Evolutionary conservation across 768 basidiomycete genomes (phyloP).

Genomic region (Leccinum truebloodii): DNA sequence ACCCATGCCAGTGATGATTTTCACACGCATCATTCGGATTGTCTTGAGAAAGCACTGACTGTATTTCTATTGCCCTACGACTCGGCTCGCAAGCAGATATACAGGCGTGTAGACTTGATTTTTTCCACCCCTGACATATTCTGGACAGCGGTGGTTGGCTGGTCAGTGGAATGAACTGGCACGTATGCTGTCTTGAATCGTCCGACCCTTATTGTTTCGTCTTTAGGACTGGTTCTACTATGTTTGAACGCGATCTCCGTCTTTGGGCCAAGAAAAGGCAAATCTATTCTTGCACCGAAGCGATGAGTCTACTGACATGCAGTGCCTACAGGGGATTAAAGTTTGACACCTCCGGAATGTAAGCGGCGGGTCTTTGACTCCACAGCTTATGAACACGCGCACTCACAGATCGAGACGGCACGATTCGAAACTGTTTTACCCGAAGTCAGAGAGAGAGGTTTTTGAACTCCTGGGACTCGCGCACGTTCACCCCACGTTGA

Average conservation of each 20-base stretch:
- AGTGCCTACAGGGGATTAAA: slow-evolving; percentile 59
- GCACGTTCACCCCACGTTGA: slow-evolving; percentile 68
- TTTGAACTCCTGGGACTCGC: slow-evolving; percentile 70
- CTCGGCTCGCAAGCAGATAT: slow-evolving; percentile 37
- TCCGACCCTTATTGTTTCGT: not conserved
- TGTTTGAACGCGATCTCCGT: slow-evolving; percentile 87
- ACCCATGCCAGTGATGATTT: slow-evolving; percentile 52
- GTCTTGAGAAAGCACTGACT: slow-evolving; percentile 82
- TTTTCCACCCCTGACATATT: slow-evolving; percentile 76
- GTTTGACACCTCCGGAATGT: slow-evolving; percentile 85
- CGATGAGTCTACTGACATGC: not conserved
- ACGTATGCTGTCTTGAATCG: not conserved
- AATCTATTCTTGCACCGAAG: slow-evolving; percentile 7
- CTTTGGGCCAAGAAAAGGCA: slow-evolving; percentile 69
- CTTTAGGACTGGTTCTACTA: slow-evolving; percentile 79
- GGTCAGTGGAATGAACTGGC: slow-evolving; percentile 45
- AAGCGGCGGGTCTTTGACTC: slow-evolving; percentile 25
- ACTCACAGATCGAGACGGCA: slow-evolving; percentile 48
- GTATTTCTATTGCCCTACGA: slow-evolving; percentile 66
- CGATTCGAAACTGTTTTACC: slow-evolving; percentile 60
- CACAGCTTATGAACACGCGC: not conserved
- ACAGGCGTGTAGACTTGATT: slow-evolving; percentile 83
- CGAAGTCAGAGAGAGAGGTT: slow-evolving; percentile 68
- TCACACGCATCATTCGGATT: slow-evolving; percentile 67
- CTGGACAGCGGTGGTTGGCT: slow-evolving; percentile 89